Percentiles rank a stretch among this genome's conserved stretches.
These are phyloP conservation scores for Chlamydomonas asymmetrica DNA, from an alignment of 139 green algal species.

Conservation along the genomic window DNA sequence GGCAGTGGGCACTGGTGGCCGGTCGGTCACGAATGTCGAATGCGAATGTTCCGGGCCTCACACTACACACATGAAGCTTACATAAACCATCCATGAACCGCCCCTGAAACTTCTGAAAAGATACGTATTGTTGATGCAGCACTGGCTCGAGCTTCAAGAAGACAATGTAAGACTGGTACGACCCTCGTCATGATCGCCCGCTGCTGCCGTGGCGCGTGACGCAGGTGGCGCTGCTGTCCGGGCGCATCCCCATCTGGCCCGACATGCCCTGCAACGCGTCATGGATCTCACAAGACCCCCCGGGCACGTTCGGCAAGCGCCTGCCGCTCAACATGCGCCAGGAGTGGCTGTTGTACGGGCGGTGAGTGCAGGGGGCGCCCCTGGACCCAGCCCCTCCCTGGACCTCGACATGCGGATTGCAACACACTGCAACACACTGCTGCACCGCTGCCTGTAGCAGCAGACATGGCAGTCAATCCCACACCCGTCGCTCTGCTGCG, in stretches of 20 bases:
- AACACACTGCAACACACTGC: background rate
- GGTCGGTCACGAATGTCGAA: too few relatives aligned
- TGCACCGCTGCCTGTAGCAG: background rate
- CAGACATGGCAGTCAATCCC: too few relatives aligned
- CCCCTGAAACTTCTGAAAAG: background rate
- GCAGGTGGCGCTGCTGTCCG: background rate
- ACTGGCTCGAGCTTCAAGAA: background rate
- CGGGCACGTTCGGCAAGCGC: background rate
- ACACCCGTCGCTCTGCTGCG: background rate
- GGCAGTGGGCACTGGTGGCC: too few relatives aligned
- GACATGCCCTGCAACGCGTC: constrained; percentile 7
- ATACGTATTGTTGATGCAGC: background rate
- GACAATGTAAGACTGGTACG: background rate
- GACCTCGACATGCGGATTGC: background rate
- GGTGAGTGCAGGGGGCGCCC: background rate
- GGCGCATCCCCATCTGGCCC: constrained; percentile 13
- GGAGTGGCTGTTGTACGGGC: background rate
- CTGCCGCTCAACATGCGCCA: constrained; percentile 11
- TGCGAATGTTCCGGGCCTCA: too few relatives aligned
- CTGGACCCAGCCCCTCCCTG: background rate
- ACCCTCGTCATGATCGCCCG: background rate
- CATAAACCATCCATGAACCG: background rate
- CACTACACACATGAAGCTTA: background rate
- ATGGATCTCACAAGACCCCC: constrained; percentile 1
- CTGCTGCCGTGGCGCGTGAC: background rate